Evolutionary conservation across 2,329 filamentous ascomycete genomes (phyloP).

Genomic region (Pseudogymnoascus sp.): DNA sequence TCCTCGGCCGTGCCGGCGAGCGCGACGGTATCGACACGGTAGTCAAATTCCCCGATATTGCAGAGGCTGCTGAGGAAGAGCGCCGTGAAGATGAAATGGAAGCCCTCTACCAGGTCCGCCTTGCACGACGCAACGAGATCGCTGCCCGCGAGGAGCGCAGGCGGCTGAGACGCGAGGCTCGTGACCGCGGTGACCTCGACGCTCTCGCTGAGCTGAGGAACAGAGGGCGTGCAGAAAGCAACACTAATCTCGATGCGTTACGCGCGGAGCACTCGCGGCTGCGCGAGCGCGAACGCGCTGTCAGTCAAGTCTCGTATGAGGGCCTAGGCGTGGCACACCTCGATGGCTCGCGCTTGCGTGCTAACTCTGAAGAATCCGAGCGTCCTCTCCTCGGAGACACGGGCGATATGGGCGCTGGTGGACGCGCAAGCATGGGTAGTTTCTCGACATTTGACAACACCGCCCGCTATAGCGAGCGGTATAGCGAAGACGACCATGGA

Average conservation of each 20-base stretch:
- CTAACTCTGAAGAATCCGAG: slow-evolving; percentile 66
- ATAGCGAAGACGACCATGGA: background rate
- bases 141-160: slow-evolving; percentile 72
- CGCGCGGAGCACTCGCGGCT: slow-evolving; percentile 47
- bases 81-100: slow-evolving; percentile 88
- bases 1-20: slow-evolving; percentile 84
- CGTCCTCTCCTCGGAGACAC: slow-evolving; percentile 61
- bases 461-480: background rate
- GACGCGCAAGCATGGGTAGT: background rate
- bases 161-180: slow-evolving; percentile 60
- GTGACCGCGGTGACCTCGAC: slow-evolving; percentile 58
- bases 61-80: slow-evolving; percentile 63
- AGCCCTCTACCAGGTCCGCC: slow-evolving; percentile 77
- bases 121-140: slow-evolving; percentile 65
- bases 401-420: slow-evolving; percentile 23
- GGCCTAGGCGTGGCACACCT: slow-evolving; percentile 68
- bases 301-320: slow-evolving; percentile 68
- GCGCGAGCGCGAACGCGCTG: slow-evolving; percentile 53
- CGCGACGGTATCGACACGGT: slow-evolving; percentile 86
- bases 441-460: background rate
- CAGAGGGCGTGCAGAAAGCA: slow-evolving; percentile 45
- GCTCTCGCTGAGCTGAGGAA: slow-evolving; percentile 52
- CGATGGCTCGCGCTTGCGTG: slow-evolving; percentile 67
- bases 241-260: slow-evolving; percentile 48
- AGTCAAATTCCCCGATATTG: slow-evolving; percentile 72